A percentile compares a stretch with the other conserved stretches of the same genome.
phyloP scores from a whole-genome alignment of 768 basidiomycete species.

The Tulasnella sp. region DNA sequence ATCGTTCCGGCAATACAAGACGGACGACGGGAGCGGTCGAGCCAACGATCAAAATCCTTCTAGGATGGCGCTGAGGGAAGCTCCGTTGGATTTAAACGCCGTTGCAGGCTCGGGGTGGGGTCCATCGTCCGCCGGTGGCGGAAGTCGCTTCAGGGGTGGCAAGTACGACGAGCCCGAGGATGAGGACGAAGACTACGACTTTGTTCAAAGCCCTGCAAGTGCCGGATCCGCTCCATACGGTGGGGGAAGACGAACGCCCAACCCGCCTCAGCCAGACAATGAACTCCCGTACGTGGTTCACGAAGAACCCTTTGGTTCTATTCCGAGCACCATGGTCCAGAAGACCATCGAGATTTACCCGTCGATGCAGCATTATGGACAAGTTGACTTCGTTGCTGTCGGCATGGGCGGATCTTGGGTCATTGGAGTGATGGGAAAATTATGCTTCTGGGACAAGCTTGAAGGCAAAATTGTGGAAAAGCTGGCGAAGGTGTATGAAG shows the following conservation, averaged over 20 bases:
- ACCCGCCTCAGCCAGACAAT: neutral
- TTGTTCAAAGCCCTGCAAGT: neutral
- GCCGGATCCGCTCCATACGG: neutral
- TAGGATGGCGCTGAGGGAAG: neutral
- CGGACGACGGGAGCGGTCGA: constrained; percentile 11
- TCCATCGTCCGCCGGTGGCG: neutral
- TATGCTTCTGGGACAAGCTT: constrained; percentile 26
- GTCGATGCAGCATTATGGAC: constrained; percentile 21
- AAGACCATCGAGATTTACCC: constrained; percentile 25
- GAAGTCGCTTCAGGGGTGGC: neutral
- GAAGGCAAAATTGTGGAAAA: constrained; percentile 14
- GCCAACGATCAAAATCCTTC: constrained; percentile 10
- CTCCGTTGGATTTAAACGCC: neutral
- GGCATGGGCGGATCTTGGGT: constrained; percentile 24
- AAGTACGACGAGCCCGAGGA: neutral
- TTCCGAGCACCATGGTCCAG: neutral
- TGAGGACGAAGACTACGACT: constrained; percentile 15
- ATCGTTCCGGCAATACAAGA: constrained; percentile 26
- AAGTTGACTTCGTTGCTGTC: constrained; percentile 28
- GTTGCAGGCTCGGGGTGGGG: neutral
- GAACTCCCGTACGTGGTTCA: neutral
- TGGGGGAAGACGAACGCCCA: neutral
- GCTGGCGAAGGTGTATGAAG: neutral
- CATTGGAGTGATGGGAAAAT: constrained; percentile 24
- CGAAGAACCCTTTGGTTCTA: constrained; percentile 23